Base-by-base conservation (phyloP, 169 alveolate species). In the Eimeria sp. region DNA sequence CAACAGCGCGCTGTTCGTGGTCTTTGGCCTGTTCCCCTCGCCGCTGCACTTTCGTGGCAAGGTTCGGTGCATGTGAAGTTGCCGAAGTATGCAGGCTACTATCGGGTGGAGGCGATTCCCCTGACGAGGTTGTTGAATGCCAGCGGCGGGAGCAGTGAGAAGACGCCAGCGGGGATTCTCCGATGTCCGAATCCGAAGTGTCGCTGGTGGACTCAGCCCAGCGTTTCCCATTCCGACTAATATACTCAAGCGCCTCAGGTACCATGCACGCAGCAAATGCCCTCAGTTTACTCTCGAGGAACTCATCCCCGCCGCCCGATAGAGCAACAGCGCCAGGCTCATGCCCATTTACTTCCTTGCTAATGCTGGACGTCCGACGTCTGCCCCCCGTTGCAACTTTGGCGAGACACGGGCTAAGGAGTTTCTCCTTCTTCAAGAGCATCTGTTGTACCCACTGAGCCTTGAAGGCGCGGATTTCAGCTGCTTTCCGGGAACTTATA, bases 181-280 rank as follows among this genome's bases (percentile, higher is more conserved):
- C 80, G 22, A 65, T 22, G 47, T 86, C 93, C 3, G 93, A 86
- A 18, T 49, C 90, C 27, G 90, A 57, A 18, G 9, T 27, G 54
- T 82, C 90, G 49, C 75, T 51, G 5, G 90, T 22, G 47, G 70
- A 47, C 63, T 58, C 82, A 11, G 25, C 80, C 93, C 93, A 86
- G 34, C 82, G 61, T 43, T 34, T 58, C 16, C 82, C 43, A 45
- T 63, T 58, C 51, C 93, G 82, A 20, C 72, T 20, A 40, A 86
- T 86, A 47, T 82, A 61, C 47, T 86, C 93, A 63, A 86, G 63
- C 11, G 80, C 61, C 61, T 86, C 93, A 6, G 93, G 76, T 27
- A 34, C 43, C 93, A 86, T 86, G 82, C 93, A 86, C 34, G 76
- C 93, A 27, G 93, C 93, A 49, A 86, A 86, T 1, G 93, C 93